These are phyloP conservation scores for Bremia lactucae DNA, from an alignment of 352 stramenopile species.

Conservation along the genomic window DNA sequence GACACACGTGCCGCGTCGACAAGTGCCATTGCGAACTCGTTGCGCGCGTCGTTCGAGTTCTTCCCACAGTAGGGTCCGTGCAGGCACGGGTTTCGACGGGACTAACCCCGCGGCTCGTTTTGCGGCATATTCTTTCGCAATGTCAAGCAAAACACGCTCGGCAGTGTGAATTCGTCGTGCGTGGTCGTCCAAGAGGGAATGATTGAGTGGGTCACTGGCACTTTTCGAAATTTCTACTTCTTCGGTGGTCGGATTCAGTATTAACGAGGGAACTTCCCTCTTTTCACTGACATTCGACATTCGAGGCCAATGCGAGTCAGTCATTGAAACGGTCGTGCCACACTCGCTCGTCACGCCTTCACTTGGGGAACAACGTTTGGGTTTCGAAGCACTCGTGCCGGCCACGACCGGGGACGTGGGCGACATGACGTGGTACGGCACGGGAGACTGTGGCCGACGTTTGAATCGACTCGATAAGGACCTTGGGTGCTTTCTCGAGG, in stretches of 20 bases:
- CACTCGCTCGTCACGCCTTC: constrained; percentile 27
- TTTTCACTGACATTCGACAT: constrained; percentile 13
- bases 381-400: constrained; percentile 4
- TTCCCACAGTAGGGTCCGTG: constrained; percentile 71
- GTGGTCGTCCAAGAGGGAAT: too few relatives aligned
- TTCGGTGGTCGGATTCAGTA: constrained; percentile 12
- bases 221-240: constrained; percentile 17
- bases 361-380: constrained; percentile 18
- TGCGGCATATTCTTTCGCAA: constrained; percentile 73
- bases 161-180: constrained; percentile 36
- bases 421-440: constrained; percentile 8
- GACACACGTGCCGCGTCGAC: constrained; percentile 48
- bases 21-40: constrained; percentile 20
- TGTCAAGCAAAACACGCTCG: constrained; percentile 57
- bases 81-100: constrained; percentile 54
- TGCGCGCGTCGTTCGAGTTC: constrained; percentile 46
- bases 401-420: constrained; percentile 7
- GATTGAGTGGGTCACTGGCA: not conserved
- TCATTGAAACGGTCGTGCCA: constrained; percentile 16
- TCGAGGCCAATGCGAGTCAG: constrained; percentile 17
- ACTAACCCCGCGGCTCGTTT: constrained; percentile 69
- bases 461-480: constrained; percentile 8
- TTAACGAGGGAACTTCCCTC: constrained; percentile 1
- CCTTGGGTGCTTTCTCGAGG: too few relatives aligned
- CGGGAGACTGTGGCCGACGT: constrained; percentile 2